Evolutionary conservation across 805 yeast species (phyloP), one percentile per base, ranked within the genome.

Genomic region (Tetrapisispora fleetii): DNA sequence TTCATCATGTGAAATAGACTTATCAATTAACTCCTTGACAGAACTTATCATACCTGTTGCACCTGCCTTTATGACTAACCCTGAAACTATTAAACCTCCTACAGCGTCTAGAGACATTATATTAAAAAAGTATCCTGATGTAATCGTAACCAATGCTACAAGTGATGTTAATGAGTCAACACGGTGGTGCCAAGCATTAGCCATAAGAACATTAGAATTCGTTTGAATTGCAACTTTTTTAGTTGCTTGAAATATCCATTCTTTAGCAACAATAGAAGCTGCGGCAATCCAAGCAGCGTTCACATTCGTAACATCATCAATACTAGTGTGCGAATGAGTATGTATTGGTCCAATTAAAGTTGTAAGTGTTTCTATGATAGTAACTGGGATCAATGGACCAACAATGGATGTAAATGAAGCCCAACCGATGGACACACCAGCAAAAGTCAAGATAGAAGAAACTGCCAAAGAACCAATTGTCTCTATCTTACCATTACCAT

Each of bases 171-270:
- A 65, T 0, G 95, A 84, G 62, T 93, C 99, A 11, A 91, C 93
- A 53, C 99, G 76, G 63, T 93, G 99, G 65, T 93, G 99, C 98
- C 99, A 93, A 3, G 99, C 99, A 62, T 93, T 93, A 4, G 99
- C 99, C 45, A 87, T 80, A 43, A 93, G 73, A 3, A 93, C 98
- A 53, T 88, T 87, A 0, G 96, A 88, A 60, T 86, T 85, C 28
- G 87, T 77, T 52, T 76, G 71, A 44, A 73, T 72, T 1, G 97
- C 99, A 21, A 93, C 80, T 52, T 80, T 79, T 67, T 82, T 76
- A 0, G 99, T 93, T 13, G 87, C 85, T 50, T 79, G 79, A 67
- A 79, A 93, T 39, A 93, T 78, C 77, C 95, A 79, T 65, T 93
- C 99, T 62, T 93, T 93, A 38, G 89, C 77, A 3, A 75, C 78